Base-by-base conservation (phyloP, 805 yeast species). In the Sugiyamaella mastotermitis region DNA sequence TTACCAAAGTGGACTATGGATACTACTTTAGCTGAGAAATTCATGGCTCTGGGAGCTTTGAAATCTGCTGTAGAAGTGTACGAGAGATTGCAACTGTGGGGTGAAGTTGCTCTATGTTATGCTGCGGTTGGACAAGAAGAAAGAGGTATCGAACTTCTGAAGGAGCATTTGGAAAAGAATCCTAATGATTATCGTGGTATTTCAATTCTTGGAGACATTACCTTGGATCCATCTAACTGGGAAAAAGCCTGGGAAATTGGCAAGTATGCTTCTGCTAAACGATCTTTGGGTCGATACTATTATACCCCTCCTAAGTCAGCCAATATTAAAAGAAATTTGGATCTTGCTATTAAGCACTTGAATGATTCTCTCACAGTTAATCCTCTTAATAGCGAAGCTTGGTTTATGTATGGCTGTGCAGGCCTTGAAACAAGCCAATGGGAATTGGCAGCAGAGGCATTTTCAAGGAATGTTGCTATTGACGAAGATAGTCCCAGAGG, bases 371-470 rank as follows among this genome's bases (percentile, higher is more conserved):
- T 90, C 42, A 64, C 71, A 16, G 76, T 77, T 19, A 80, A 80
- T 55, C 92, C 96, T 7, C 64, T 85, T 37, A 75, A 73, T 50
- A 77, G 73, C 49, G 84, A 82, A 14, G 82, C 90, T 24, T 87
- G 97, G 95, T 90, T 79, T 56, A 76, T 87, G 52, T 87, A 88
- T 54, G 97, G 97, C 4, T 85, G 95, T 55, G 66, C 88, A 39
- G 95, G 94, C 0, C 65, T 92, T 35, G 95, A 86, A 54, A 59
- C 76, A 10, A 69, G 64, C 5, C 76, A 80, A 49, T 83, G 72
- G 63, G 82, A 78, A 17, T 60, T 83, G 31, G 95, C 97, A 0
- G 79, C 94, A 0, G 94, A 84, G 55, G 96, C 96, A 0, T 88
- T 92, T 56, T 80, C 95, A 0, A 69, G 97, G 52, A 86, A 96